These are phyloP conservation scores for Chondrostereum purpureum DNA, from an alignment of 1,284 basidiomycete species.

Conservation along the genomic window DNA sequence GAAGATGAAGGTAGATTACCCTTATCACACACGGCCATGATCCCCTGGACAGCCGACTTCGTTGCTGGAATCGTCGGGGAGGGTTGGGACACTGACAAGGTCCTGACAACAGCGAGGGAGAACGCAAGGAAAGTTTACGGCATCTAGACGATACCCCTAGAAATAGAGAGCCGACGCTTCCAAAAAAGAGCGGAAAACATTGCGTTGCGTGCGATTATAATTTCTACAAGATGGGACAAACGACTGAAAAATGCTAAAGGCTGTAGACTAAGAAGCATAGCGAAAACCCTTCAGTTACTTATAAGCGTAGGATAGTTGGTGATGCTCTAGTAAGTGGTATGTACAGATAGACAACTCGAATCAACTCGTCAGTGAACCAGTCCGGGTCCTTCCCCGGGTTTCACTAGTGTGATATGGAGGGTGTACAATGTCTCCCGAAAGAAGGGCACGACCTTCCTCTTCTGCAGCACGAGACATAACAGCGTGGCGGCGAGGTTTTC, in stretches of 20 bases:
- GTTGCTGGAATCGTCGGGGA: constrained; percentile 48
- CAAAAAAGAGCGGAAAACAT: too few relatives aligned
- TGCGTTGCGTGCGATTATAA: too few relatives aligned
- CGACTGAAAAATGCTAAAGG: too few relatives aligned
- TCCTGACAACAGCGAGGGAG: constrained; percentile 57
- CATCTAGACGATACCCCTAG: constrained; percentile 29
- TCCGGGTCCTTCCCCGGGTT: constrained; percentile 12
- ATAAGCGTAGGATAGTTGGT: too few relatives aligned
- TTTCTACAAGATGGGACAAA: too few relatives aligned
- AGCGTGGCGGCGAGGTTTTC: constrained; percentile 26
- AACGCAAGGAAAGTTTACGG: constrained; percentile 64
- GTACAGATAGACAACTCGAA: too few relatives aligned
- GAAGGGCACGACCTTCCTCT: constrained; percentile 12
- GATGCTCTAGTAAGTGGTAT: too few relatives aligned
- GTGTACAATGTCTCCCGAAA: constrained; percentile 10
- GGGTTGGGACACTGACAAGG: constrained; percentile 47
- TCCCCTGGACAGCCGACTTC: constrained; percentile 77
- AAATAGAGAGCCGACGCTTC: too few relatives aligned
- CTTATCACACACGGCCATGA: constrained; percentile 71
- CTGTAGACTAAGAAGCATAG: too few relatives aligned
- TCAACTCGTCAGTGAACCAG: too few relatives aligned
- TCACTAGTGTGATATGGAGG: constrained; percentile 5
- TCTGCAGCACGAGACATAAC: constrained; percentile 16
- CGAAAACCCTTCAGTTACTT: too few relatives aligned
- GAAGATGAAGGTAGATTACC: constrained; percentile 56